These are phyloP conservation scores for Catunica adiposa DNA, from an alignment of 2,329 filamentous ascomycete genomes.

Conservation along the genomic window DNA sequence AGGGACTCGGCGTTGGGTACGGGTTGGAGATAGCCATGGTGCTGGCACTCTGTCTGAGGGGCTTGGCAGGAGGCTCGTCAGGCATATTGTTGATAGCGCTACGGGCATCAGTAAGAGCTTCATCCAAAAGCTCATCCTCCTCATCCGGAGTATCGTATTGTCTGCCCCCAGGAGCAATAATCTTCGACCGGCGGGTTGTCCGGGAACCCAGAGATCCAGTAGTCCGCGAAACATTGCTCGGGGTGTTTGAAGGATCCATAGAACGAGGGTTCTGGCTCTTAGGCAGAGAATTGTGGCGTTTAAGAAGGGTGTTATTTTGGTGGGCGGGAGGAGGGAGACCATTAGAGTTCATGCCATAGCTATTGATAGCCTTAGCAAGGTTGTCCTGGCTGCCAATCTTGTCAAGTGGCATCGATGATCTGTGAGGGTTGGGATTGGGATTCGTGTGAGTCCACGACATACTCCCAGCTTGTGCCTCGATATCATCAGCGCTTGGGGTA, in stretches of 20 bases:
- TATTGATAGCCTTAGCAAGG: conserved; percentile 40
- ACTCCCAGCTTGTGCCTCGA: conserved; percentile 85
- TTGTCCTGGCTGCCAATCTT: conserved; percentile 44
- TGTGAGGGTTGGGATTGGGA: conserved; percentile 28
- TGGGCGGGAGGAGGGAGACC: conserved; percentile 37
- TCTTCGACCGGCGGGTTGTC: conserved; percentile 56
- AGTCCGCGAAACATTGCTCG: conserved; percentile 34
- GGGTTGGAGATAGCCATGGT: conserved; percentile 45
- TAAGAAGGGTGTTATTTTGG: conserved; percentile 32
- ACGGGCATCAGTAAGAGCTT: conserved; percentile 64
- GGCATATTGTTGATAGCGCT: conserved; percentile 58
- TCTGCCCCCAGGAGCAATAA: conserved; percentile 51
- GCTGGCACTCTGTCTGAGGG: conserved; percentile 45
- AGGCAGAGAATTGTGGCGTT: conserved; percentile 48
- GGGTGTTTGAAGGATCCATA: conserved; percentile 46
- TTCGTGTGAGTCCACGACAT: conserved; percentile 51
- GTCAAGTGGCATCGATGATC: conserved; percentile 71
- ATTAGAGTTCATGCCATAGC: conserved; percentile 31
- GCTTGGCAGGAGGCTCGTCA: conserved; percentile 27
- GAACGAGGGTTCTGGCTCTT: conserved; percentile 43
- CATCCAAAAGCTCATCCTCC: conserved; percentile 87
- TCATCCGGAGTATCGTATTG: conserved; percentile 92
- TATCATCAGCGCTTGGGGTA: conserved; percentile 65
- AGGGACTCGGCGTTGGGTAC: conserved; percentile 54
- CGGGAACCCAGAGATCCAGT: conserved; percentile 8